Percentiles rank a stretch among this genome's conserved stretches.
Evolutionary conservation across 148 eudicot genomes (phyloP).

Genomic region (Limonium bicolor): DNA sequence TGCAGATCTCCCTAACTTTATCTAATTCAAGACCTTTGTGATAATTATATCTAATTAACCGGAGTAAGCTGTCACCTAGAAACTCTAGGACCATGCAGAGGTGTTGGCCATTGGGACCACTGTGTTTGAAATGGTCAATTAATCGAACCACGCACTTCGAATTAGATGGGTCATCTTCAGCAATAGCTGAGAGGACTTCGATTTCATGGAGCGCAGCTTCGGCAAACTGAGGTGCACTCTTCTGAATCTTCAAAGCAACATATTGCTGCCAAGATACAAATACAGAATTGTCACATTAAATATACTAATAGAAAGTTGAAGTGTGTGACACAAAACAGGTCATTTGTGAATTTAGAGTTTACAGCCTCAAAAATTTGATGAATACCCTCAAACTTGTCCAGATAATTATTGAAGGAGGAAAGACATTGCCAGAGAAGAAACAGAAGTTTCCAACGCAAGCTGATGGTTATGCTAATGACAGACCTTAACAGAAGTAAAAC

Average conservation of each 20-base stretch:
- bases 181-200: slow-evolving; percentile 69
- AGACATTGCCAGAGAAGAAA: no score
- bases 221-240: slow-evolving; percentile 32
- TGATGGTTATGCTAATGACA: no score
- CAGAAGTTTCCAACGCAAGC: no score
- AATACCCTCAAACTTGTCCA: no score
- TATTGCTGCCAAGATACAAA: slow-evolving; percentile 2
- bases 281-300: no score
- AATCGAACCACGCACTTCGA: slow-evolving; percentile 44
- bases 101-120: slow-evolving; percentile 97
- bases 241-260: slow-evolving; percentile 12
- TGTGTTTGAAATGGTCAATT: slow-evolving; percentile 84
- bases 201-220: slow-evolving; percentile 94
- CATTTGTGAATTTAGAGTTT: no score
- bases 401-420: no score
- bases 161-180: slow-evolving; percentile 57
- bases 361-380: no score
- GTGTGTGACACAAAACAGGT: no score
- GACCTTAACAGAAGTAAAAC: no score
- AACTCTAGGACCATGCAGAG: slow-evolving; percentile 96
- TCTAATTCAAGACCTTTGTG: slow-evolving; percentile 70
- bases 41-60: slow-evolving; percentile 57
- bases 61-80: slow-evolving; percentile 88
- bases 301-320: no score
- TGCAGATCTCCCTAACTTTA: slow-evolving; percentile 83